Evolutionary conservation across 2,329 filamentous ascomycete genomes (phyloP).

Genomic region (Lecanicillium sp.): DNA sequence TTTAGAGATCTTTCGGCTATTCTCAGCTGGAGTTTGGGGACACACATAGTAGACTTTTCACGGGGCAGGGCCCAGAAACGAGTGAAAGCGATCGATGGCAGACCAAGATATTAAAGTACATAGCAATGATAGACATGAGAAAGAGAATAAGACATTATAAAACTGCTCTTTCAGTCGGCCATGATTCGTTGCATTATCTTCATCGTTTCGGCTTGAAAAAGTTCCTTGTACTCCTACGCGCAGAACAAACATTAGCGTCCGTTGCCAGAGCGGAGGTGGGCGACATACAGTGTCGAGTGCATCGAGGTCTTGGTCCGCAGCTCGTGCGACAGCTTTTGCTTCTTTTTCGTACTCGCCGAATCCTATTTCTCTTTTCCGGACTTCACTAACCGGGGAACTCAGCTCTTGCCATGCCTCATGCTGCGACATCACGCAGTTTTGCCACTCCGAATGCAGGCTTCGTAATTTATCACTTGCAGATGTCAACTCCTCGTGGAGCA

Average conservation of each 20-base stretch:
- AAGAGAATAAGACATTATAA: slow-evolving; percentile 1
- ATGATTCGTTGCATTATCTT: slow-evolving; percentile 9
- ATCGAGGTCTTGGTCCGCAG: slow-evolving; percentile 17
- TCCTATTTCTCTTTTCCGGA: neutral
- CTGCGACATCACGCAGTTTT: slow-evolving; percentile 1
- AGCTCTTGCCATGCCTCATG: slow-evolving; percentile 6
- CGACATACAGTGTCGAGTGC: slow-evolving; percentile 20
- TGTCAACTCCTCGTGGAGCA: slow-evolving; percentile 15
- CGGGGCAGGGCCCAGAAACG: too few species aligned
- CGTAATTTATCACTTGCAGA: neutral
- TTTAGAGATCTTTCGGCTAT: slow-evolving; percentile 7
- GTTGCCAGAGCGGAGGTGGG: too few species aligned
- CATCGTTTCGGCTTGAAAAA: slow-evolving; percentile 18
- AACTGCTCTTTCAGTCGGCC: slow-evolving; percentile 1
- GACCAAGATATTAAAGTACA: slow-evolving; percentile 6
- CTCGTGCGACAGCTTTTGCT: neutral
- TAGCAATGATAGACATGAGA: slow-evolving; percentile 2
- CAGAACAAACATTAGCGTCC: too few species aligned
- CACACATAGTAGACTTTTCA: slow-evolving; percentile 1
- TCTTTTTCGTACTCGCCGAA: neutral
- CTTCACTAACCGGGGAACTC: neutral
- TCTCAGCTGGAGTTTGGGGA: slow-evolving; percentile 9
- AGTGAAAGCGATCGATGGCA: slow-evolving; percentile 1
- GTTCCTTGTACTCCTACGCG: slow-evolving; percentile 22
- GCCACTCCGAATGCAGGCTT: slow-evolving; percentile 2